Conservation (phyloP, 2,329 filamentous ascomycete species). For the Hortaea werneckii region DNA sequence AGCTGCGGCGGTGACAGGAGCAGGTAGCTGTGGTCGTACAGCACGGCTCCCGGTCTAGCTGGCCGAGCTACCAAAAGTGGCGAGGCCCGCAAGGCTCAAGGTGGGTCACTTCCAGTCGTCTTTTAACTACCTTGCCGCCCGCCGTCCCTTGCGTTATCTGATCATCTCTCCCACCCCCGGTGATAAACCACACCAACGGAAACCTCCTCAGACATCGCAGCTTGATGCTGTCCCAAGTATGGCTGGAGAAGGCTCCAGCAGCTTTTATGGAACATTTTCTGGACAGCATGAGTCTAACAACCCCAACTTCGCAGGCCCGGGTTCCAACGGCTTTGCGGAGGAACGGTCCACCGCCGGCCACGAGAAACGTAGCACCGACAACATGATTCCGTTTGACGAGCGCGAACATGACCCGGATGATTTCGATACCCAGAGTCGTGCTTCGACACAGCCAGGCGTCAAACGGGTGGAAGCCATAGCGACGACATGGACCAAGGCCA, state of each 20-base stretch:
- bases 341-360: neutral
- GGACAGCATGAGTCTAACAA: neutral
- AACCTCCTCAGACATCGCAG: too few species aligned
- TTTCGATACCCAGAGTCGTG: conserved; percentile 7
- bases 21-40: too few species aligned
- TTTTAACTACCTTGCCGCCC: too few species aligned
- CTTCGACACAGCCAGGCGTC: conserved; percentile 36
- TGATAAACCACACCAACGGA: too few species aligned
- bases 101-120: too few species aligned
- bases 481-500: conserved; percentile 38
- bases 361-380: neutral
- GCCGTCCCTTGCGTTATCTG: too few species aligned
- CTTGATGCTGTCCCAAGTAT: too few species aligned
- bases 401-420: neutral
- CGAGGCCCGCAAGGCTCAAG: too few species aligned
- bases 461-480: conserved; percentile 40
- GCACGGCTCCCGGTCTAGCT: too few species aligned
- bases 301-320: neutral
- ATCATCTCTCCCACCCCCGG: too few species aligned
- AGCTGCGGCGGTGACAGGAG: too few species aligned
- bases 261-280: neutral
- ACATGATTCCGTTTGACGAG: conserved; percentile 1
- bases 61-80: too few species aligned
- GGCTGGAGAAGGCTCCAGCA: neutral
- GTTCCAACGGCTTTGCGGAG: neutral